Base-by-base conservation (phyloP, 306 rosid species). In the Trifolium pratense region DNA sequence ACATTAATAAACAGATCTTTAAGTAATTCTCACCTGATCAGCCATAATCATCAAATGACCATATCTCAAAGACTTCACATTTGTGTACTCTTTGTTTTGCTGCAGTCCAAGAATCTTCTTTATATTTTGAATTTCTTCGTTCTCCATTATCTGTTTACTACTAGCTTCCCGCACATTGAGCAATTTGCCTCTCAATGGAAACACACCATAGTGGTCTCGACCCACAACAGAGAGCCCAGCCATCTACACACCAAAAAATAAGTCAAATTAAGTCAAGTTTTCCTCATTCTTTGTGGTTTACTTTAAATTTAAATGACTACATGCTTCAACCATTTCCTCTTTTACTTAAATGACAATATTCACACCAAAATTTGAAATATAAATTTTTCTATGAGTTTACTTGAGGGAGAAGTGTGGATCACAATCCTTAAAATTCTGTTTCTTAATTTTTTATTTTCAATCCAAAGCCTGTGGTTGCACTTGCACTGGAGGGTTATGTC, bases 11-110 rank as follows among this genome's bases (percentile, higher is more conserved):
- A 5, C 15, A 6, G 64, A 51, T 31, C 31, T 48, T 26, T 1
- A 25, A 21, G 16, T 23, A 45, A 76, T 75, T 15, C 66, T 76
- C 43, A 91, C 98, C 97, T 93, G 98, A 89, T 93, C 98, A n/a
- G 98, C 89, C 98, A 93, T 93, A 25, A 93, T 93, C 98, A 93
- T 93, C 78, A 93, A 77, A 75, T 91, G 97, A 15, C 98, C 98
- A 57, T 93, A 93, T 93, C 98, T 91, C 76, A 94, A 66, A 57
- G 98, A 84, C 80, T 86, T 89, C 20, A 82, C 82, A 34, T 5
- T 88, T 37, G 34, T 62, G 76, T 94, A 94, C 73, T 91, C 90
- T 74, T 94, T 94, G 66, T 88, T 88, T 81, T 94, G 97, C 77
- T 94, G 98, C 79, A 94, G 85, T 23, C 98, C 98, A 8, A 94